Conservation (phyloP, 2,329 filamentous ascomycete genomes). For the Trichoderma cornu-damae region DNA sequence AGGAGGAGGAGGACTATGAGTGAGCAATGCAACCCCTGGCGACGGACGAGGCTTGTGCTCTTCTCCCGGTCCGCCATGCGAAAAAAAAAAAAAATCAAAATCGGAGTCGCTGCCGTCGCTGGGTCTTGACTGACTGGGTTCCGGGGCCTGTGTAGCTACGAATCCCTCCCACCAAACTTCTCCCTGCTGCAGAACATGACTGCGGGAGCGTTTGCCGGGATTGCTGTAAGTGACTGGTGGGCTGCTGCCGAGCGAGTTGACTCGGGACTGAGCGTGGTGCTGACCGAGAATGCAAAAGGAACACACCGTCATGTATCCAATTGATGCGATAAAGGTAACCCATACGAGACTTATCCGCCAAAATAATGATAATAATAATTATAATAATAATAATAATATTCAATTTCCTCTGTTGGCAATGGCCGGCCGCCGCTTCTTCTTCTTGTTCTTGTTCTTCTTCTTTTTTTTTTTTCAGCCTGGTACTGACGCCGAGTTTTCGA, state of each 20-base stretch:
- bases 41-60: not conserved
- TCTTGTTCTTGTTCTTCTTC: not conserved
- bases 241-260: not conserved
- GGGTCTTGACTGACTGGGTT: not conserved
- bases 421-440: not conserved
- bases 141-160: slow-evolving; percentile 58
- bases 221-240: slow-evolving; percentile 65
- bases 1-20: slow-evolving; percentile 50
- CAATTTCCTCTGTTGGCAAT: too few relatives aligned
- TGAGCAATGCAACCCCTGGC: slow-evolving; percentile 34
- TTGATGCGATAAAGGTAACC: slow-evolving; percentile 90
- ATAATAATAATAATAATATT: too few relatives aligned
- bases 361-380: too few relatives aligned
- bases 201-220: slow-evolving; percentile 93
- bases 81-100: not conserved
- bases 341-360: too few relatives aligned
- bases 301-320: slow-evolving; percentile 98
- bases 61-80: not conserved
- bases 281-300: slow-evolving; percentile 56
- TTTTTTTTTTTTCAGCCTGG: not conserved
- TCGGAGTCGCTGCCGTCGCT: not conserved
- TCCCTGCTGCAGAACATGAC: slow-evolving; percentile 91
- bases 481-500: not conserved
- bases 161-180: slow-evolving; percentile 90
- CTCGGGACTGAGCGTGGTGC: slow-evolving; percentile 8